These are phyloP conservation scores for Stephania cephalantha DNA, from an alignment of 164 flowering plant species.

Conservation along the genomic window DNA sequence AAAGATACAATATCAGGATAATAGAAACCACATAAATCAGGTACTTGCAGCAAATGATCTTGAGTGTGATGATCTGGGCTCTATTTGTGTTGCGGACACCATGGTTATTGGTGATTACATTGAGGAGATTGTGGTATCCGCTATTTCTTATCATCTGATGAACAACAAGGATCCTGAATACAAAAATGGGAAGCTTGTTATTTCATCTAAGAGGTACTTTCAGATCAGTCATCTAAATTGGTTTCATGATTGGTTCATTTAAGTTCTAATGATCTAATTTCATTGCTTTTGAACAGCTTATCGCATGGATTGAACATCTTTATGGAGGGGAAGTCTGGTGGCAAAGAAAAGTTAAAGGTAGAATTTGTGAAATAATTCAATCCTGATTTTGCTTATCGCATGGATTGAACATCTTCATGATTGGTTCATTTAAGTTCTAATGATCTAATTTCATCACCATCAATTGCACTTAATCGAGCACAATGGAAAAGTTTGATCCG, in stretches of 20 bases:
- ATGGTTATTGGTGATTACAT: constrained; percentile 62
- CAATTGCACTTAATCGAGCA: too few relatives aligned
- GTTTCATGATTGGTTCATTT: not conserved
- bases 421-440: not conserved
- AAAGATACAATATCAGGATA: constrained; percentile 75
- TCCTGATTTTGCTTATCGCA: too few relatives aligned
- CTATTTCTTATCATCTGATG: constrained; percentile 87
- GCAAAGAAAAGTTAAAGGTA: constrained; percentile 27
- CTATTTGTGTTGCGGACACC: constrained; percentile 64
- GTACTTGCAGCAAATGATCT: constrained; percentile 83
- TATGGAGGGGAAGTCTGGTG: constrained; percentile 46
- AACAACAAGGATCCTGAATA: constrained; percentile 72
- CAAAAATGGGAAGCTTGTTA: constrained; percentile 84
- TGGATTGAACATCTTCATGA: too few relatives aligned
- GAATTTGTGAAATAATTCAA: too few relatives aligned
- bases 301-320: constrained; percentile 84
- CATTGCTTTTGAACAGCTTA: constrained; percentile 45
- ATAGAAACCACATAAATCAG: constrained; percentile 73
- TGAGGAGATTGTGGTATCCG: constrained; percentile 91
- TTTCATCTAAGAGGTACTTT: constrained; percentile 69
- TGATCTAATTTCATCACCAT: constrained; percentile 2
- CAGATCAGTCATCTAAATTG: not conserved
- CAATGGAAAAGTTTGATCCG: too few relatives aligned
- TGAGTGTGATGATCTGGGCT: constrained; percentile 81
- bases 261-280: not conserved